Conservation (phyloP, 257 asterid genomes). For the Forsythia suspensa region DNA sequence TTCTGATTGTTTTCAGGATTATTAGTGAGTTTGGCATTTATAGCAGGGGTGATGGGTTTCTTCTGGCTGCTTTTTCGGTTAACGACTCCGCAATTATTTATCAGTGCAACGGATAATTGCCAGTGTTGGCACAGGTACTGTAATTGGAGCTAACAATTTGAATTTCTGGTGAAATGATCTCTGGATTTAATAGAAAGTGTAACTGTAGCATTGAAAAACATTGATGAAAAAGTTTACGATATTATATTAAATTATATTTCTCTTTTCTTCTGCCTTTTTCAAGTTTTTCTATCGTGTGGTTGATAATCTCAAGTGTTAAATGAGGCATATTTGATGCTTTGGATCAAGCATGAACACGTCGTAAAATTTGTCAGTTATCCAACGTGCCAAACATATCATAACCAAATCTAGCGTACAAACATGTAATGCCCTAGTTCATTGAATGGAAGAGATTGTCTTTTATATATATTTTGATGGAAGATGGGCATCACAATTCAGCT, state of each 20-base stretch:
- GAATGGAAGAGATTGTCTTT: too few species aligned
- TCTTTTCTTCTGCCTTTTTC: not conserved
- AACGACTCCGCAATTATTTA: conserved; percentile 59
- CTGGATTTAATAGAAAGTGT: not conserved
- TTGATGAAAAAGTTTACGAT: not conserved
- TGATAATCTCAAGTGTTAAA: not conserved
- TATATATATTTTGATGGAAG: too few species aligned
- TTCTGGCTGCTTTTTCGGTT: conserved; percentile 62
- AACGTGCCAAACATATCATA: not conserved
- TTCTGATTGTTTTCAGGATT: conserved; percentile 44
- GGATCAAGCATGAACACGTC: not conserved
- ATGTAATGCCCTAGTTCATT: too few species aligned
- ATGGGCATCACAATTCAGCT: too few species aligned
- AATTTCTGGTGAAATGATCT: not conserved
- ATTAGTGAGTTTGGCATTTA: conserved; percentile 43
- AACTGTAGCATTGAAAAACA: not conserved
- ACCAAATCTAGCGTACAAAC: not conserved
- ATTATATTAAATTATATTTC: not conserved
- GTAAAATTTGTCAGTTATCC: not conserved
- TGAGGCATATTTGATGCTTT: not conserved
- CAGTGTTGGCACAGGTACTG: conserved; percentile 84
- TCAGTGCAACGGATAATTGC: conserved; percentile 50
- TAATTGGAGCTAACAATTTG: conserved; percentile 36
- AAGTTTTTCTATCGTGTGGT: not conserved
- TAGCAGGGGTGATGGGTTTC: conserved; percentile 66